phyloP scores from a whole-genome alignment of 768 basidiomycete genomes.

The Mycena olivaceomarginata region DNA sequence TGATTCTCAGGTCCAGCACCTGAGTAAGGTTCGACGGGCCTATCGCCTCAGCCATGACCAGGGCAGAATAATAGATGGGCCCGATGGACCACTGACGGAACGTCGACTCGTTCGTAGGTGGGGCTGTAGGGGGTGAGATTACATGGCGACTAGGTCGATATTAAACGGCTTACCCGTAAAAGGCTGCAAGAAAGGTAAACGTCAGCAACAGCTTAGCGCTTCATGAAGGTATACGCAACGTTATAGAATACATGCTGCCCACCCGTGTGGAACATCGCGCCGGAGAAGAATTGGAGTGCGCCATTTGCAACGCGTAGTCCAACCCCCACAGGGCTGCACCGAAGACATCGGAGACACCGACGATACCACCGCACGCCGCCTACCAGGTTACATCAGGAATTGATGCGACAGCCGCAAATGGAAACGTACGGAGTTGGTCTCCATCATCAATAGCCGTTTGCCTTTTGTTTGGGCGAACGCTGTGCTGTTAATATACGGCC shows the following conservation, averaged over 20 bases:
- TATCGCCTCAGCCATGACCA: constrained; percentile 67
- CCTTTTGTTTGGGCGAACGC: constrained; percentile 54
- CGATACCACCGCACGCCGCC: constrained; percentile 72
- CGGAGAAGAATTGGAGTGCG: constrained; percentile 54
- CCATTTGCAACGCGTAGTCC: constrained; percentile 71
- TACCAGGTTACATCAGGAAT: constrained; percentile 53
- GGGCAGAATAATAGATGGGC: constrained; percentile 68
- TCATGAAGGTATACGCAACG: neutral
- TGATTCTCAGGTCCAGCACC: constrained; percentile 62
- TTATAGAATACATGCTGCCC: constrained; percentile 73
- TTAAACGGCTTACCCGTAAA: neutral
- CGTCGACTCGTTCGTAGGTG: constrained; percentile 65
- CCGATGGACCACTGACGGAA: constrained; percentile 73
- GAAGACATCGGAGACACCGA: constrained; percentile 69
- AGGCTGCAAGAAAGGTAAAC: neutral
- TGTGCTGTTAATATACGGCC: constrained; percentile 60
- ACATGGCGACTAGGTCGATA: constrained; percentile 33
- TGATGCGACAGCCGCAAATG: neutral
- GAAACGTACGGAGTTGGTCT: constrained; percentile 55
- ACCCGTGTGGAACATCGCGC: constrained; percentile 62
- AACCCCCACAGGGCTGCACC: constrained; percentile 70
- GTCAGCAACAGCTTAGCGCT: no score
- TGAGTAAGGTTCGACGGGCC: constrained; percentile 58
- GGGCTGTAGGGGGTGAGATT: constrained; percentile 55
- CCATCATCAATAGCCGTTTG: constrained; percentile 70